A percentile compares a stretch with the other conserved stretches of the same genome.
Conservation (phyloP, 352 stramenopile genomes). For the Phytopythium montanum region DNA sequence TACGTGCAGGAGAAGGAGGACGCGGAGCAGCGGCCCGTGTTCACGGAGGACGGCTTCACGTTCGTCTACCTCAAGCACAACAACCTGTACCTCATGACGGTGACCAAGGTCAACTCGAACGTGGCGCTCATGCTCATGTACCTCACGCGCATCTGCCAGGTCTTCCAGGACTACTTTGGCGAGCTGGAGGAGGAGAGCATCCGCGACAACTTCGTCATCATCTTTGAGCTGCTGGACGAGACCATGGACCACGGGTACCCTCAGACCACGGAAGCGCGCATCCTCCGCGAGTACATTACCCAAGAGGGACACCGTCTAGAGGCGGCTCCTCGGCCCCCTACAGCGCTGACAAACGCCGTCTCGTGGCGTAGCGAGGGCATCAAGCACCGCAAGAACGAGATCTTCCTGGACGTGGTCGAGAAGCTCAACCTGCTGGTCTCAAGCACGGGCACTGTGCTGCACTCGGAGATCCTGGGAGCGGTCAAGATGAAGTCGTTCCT, state of each 20-base stretch:
- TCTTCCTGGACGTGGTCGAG: constrained; percentile 99
- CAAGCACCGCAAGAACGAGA: constrained; percentile 99
- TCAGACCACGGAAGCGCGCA: constrained; percentile 91
- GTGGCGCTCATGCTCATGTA: constrained; percentile 95
- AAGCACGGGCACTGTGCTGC: constrained; percentile 96
- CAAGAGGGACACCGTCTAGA: constrained; percentile 96
- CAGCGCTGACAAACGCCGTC: constrained; percentile 98
- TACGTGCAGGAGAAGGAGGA: constrained; percentile 95
- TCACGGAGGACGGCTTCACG: constrained; percentile 91
- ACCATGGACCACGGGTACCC: constrained; percentile 99
- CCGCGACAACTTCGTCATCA: constrained; percentile 99
- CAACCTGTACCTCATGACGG: constrained; percentile 98
- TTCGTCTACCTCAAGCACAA: constrained; percentile 98
- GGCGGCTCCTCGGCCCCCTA: constrained; percentile 89
- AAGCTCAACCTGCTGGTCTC: constrained; percentile 97
- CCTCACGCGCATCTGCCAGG: constrained; percentile 88
- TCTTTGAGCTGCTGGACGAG: constrained; percentile 99
- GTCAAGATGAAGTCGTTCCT: constrained; percentile 99
- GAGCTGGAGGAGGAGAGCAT: constrained; percentile 99
- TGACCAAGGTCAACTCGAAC: constrained; percentile 99
- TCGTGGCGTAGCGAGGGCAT: constrained; percentile 99
- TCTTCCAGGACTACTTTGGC: constrained; percentile 99
- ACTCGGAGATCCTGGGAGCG: constrained; percentile 97
- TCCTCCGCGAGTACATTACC: constrained; percentile 95
- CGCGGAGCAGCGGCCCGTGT: constrained; percentile 92